Percentiles rank a stretch among this genome's conserved stretches.
Evolutionary conservation across 495 filamentous ascomycete species (phyloP).

Genomic region (Trichoderma parareesei): DNA sequence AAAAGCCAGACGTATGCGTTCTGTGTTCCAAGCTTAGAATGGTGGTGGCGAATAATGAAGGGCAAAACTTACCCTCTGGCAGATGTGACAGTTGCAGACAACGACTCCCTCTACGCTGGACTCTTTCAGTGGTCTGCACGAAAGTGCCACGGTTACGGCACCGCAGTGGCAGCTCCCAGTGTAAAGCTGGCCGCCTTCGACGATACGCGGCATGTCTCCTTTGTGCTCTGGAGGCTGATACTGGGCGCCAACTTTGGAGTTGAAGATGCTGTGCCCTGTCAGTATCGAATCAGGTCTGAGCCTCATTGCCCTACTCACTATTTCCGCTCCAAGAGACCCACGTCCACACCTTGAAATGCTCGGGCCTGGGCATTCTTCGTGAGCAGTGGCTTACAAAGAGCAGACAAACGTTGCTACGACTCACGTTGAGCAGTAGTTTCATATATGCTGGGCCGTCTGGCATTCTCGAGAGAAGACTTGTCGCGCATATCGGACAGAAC

Average conservation of each 20-base stretch:
- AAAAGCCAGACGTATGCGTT: conserved; percentile 31
- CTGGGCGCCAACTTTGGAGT: conserved; percentile 24
- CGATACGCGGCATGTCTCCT: conserved; percentile 29
- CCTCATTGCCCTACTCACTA: background rate
- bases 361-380: conserved; percentile 6
- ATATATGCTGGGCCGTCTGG: background rate
- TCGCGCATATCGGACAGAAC: conserved; percentile 39
- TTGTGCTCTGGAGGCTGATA: conserved; percentile 29
- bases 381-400: background rate
- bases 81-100: conserved; percentile 40
- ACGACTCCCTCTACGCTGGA: conserved; percentile 16
- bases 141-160: conserved; percentile 34
- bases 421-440: conserved; percentile 20
- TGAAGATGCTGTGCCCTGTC: background rate
- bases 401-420: background rate
- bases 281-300: background rate
- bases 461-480: conserved; percentile 13
- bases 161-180: conserved; percentile 48
- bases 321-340: conserved; percentile 22
- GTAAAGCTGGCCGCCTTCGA: conserved; percentile 32
- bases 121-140: conserved; percentile 26
- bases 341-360: conserved; percentile 29
- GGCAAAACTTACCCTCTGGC: conserved; percentile 26
- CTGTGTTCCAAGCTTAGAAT: conserved; percentile 14
- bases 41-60: background rate